Base-by-base conservation (phyloP, 805 yeast genomes). In the Nakazawaea molendinolei region DNA sequence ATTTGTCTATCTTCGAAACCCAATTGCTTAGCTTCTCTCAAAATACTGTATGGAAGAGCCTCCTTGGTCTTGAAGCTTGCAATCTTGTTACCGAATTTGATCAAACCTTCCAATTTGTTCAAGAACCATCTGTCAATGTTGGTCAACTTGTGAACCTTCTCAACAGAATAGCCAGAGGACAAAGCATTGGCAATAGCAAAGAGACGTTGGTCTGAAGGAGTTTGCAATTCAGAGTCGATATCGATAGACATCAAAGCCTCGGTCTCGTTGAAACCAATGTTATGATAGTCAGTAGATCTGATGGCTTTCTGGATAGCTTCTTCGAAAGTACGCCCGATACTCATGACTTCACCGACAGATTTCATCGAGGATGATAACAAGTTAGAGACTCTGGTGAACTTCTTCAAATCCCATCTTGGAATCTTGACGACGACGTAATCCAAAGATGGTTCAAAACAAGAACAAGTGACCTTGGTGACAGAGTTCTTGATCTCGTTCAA, bases 271-370 rank as follows among this genome's bases (percentile, higher is more conserved):
- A 92, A 92, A 42, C 99, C 99, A 50, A 87, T 67, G 69, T 92
- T 92, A 45, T 84, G 94, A 62, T 92, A 90, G 57, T 92, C 98
- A 23, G 95, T 87, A 13, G 95, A 84, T 62, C 98, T 76, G 48
- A 92, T 87, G 40, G 97, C 98, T 66, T 90, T 90, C 62, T 92
- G 98, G 46, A 90, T 85, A 8, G 97, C 95, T 60, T 90, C 98
- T 63, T 90, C 98, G 49, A 90, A 90, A 19, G 95, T 90, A 61
- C 98, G 75, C 54, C 98, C 98, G 54, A 90, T 86, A 48, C 90
- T 75, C 98, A 90, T 90, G 36, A 92, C 97, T 62, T 90, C 98
- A 69, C 98, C 98, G 47, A 90, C 97, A 44, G 97, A 87, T 66
- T 90, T 90, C 98, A 90, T 90, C 21, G 95, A 78, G 2, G 97